A percentile compares a stretch with the other conserved stretches of the same genome.
Evolutionary conservation across 305 asterid species (phyloP).

Genomic region (Fraxinus baroniana): DNA sequence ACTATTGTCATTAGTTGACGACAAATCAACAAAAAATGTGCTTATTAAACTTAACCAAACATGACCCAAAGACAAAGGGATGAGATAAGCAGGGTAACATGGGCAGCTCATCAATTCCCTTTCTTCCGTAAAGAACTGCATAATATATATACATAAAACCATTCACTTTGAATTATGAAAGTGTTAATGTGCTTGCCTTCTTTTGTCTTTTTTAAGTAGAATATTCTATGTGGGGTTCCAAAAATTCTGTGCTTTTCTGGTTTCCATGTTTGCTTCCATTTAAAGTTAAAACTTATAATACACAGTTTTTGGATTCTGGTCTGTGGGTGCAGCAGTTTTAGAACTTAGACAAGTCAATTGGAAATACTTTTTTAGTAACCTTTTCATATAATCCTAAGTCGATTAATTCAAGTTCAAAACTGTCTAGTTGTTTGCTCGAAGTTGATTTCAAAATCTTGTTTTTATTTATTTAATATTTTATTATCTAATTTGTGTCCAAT

Average conservation of each 20-base stretch:
- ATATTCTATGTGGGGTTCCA: conserved; percentile 22
- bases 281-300: not conserved
- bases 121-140: not conserved
- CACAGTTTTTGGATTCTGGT: not conserved
- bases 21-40: too few species aligned
- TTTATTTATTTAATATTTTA: too few species aligned
- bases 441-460: not conserved
- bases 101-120: not conserved
- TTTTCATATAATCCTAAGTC: not conserved
- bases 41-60: not conserved
- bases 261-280: conserved; percentile 27
- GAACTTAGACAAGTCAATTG: not conserved
- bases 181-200: not conserved
- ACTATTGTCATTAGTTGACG: too few species aligned
- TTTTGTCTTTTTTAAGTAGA: conserved; percentile 17
- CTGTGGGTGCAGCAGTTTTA: not conserved
- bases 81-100: not conserved
- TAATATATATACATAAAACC: too few species aligned
- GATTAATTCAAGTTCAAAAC: not conserved
- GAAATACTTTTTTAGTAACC: not conserved
- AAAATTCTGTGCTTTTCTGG: conserved; percentile 4
- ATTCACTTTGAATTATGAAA: not conserved
- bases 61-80: not conserved
- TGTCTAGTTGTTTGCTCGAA: not conserved
- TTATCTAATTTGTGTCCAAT: too few species aligned